Evolutionary conservation across 2,329 filamentous ascomycete species (phyloP), one percentile per base, ranked within the genome.

Genomic region (Monosporascus cannonballus): DNA sequence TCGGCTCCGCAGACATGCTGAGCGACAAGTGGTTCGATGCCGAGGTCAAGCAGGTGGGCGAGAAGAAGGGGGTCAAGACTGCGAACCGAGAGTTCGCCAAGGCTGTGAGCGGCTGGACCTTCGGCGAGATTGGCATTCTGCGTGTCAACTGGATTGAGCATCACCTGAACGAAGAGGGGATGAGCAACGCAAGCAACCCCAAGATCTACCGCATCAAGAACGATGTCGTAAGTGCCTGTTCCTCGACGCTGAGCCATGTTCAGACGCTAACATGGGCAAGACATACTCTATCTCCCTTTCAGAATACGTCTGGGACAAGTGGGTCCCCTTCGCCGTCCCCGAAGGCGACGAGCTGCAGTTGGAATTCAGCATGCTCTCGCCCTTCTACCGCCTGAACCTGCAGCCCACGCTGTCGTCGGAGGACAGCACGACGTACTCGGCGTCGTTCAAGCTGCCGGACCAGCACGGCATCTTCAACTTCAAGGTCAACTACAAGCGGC

Each of bases 391-490:
- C 42, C 80, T 97, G 36, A 78, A 84, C 54, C 84, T 99, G 34
- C 64, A 74, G 8, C 80, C 83, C 15, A 69, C 76, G 9, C 71
- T 73, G 34, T 77, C 76, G 25, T 86, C 84, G 1, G 71, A 78
- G 51, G 85, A 89, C 63, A 84, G 85, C 58, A 86, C 89, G 48
- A 79, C 88, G 56, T 99, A 86, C 76, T 79, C 80, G 57, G 79
- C 82, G 46, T 79, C 82, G 24, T 96, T 99, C 73, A 87, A 79
- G 58, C 81, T 93, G 4, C 94, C 94, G 4, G 94, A 99, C 70
- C 94, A 99, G 73, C 94, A 99, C 75, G 94, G 94, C 68, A 96
- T 99, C 73, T 99, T 97, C 81, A 96, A 96, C 76, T 97, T 99
- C 81, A 84, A 86, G 68, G 81, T 97, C 71, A 96, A 96, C 79